Evolutionary conservation across 1,284 basidiomycete species (phyloP).

Genomic region (Puccinia novopanici): DNA sequence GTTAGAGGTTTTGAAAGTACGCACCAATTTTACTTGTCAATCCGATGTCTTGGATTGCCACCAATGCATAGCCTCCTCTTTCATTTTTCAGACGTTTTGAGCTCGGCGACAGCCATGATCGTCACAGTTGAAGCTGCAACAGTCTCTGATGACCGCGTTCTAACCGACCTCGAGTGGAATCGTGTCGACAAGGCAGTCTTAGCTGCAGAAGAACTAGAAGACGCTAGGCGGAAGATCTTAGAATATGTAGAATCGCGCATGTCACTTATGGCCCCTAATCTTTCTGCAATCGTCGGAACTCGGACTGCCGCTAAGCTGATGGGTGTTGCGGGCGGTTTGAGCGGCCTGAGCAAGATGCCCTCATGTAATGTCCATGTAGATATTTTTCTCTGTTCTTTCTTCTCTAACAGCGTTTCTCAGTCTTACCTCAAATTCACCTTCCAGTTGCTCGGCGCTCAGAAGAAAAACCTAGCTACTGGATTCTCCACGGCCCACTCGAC

Average conservation of each 20-base stretch:
- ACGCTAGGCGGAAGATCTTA: constrained; percentile 83
- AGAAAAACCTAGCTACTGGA: constrained; percentile 77
- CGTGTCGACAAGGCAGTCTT: constrained; percentile 82
- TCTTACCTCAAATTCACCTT: constrained; percentile 10
- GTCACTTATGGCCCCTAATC: constrained; percentile 94
- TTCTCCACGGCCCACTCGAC: constrained; percentile 67
- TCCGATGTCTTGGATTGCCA: not conserved
- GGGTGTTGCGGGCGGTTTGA: constrained; percentile 91
- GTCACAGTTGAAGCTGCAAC: constrained; percentile 88
- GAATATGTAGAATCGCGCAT: constrained; percentile 98
- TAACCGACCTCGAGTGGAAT: constrained; percentile 73
- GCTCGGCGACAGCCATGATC: constrained; percentile 91
- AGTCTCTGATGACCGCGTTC: constrained; percentile 75
- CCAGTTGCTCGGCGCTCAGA: constrained; percentile 88
- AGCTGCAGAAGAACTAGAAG: constrained; percentile 81
- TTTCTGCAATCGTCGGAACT: constrained; percentile 95
- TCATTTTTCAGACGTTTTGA: constrained; percentile 72
- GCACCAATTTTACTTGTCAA: constrained; percentile 59
- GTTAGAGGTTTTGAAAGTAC: constrained; percentile 46
- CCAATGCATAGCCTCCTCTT: not conserved
- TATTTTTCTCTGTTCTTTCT: constrained; percentile 26
- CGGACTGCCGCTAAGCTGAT: constrained; percentile 96
- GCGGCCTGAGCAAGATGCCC: constrained; percentile 88
- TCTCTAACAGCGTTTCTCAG: not conserved
- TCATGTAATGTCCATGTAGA: constrained; percentile 90